Evolutionary conservation across 1,284 basidiomycete species (phyloP), one percentile per base, ranked within the genome.

Genomic region (Entoloma clypeatum): DNA sequence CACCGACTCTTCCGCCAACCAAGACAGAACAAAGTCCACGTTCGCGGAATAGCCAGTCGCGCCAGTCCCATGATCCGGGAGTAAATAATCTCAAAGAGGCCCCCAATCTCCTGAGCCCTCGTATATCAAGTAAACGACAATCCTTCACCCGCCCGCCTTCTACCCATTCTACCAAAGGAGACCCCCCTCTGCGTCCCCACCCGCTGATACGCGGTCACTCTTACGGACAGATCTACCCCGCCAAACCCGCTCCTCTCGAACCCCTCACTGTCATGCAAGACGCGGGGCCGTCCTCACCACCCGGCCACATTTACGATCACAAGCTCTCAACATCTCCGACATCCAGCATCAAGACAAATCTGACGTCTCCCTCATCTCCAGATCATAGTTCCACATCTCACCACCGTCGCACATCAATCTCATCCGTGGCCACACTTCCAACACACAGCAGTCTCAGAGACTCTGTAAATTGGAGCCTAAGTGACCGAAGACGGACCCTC

Each of bases 141-240:
- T 54, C 58, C 10, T 41, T 47, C 30, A 60, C 77, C n/a, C 76
- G 82, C 14, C 79, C 81, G 9, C 71, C 80, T 22, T 85, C 84
- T 3, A 73, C 64, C 13, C 77, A 81, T 54, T 82, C 81, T 14
- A 56, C 74, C 23, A 66, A 67, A 43, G 63, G 61, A 50, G 63
- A 65, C 16, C 47, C 55, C 21, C 46, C 65, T 16, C 61, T 82
- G 37, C 79, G 81, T 14, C 83, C 81, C 1, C 84, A 87, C 55
- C 85, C 84, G 5, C 70, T 87, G 37, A 85, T 87, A 48, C 79
- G 84, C 41, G 82, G 81, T 7, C 71, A 79, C 49, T 84, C 84
- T 0, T 77, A 72, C 45, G 76, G 78, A 7, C 69, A 72, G 23
- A 54, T 51, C 25, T 49, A 43, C 31, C 46, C 55, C 43, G 59